These are phyloP conservation scores for Euphorbia celastroides DNA, from an alignment of 441 rosid species.

Conservation along the genomic window DNA sequence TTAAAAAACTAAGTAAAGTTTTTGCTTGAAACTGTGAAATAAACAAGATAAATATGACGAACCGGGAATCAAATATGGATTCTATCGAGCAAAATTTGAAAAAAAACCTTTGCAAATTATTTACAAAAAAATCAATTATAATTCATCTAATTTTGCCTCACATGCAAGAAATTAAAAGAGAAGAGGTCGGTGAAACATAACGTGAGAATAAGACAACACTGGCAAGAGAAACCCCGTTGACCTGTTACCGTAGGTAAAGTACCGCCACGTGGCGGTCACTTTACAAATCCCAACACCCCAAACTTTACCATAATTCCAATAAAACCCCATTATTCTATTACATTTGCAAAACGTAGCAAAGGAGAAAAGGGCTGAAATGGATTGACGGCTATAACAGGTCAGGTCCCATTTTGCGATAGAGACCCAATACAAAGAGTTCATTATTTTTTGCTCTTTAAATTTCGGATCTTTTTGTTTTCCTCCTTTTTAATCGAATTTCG, in stretches of 20 bases:
- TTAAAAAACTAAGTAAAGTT: too few species aligned
- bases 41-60: too few species aligned
- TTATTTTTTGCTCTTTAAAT: too few species aligned
- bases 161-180: neutral
- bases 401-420: neutral
- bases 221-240: constrained; percentile 26
- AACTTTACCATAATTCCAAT: constrained; percentile 9
- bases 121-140: neutral
- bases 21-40: too few species aligned
- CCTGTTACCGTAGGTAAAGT: constrained; percentile 29
- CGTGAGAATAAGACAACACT: constrained; percentile 5
- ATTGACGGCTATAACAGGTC: neutral
- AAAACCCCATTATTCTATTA: neutral
- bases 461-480: neutral
- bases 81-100: too few species aligned
- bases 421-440: neutral
- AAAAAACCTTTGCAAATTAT: neutral
- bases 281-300: constrained; percentile 20
- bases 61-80: too few species aligned
- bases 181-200: constrained; percentile 20
- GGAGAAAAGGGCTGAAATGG: neutral
- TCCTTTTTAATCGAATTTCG: neutral
- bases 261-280: constrained; percentile 35
- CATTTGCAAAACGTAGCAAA: neutral
- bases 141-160: neutral